phyloP scores from a whole-genome alignment of 768 basidiomycete genomes.

The Panus rudis region DNA sequence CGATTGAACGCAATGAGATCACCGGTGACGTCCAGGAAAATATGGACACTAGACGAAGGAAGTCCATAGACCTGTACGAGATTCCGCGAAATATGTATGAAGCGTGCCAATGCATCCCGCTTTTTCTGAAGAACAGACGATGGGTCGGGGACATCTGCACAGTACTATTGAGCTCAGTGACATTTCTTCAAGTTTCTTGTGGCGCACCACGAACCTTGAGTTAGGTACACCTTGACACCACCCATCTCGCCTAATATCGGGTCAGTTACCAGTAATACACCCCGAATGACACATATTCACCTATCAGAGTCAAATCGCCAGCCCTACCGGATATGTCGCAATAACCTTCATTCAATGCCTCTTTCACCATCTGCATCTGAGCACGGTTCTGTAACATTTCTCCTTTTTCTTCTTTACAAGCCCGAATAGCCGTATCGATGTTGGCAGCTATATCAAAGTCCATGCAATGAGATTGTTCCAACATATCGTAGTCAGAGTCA shows the following conservation, averaged over 20 bases:
- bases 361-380: conserved; percentile 65
- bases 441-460: conserved; percentile 41
- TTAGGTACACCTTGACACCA: conserved; percentile 53
- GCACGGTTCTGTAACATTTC: conserved; percentile 56
- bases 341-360: conserved; percentile 74
- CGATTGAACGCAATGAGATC: conserved; percentile 92
- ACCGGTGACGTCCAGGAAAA: conserved; percentile 81
- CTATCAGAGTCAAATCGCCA: conserved; percentile 55
- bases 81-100: conserved; percentile 61
- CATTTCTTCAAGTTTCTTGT: neutral
- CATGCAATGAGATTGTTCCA: neutral
- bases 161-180: too few species aligned
- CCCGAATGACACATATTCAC: conserved; percentile 27
- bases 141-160: conserved; percentile 50
- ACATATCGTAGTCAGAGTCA: neutral
- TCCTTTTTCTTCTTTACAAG: conserved; percentile 63
- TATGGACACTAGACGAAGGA: conserved; percentile 65
- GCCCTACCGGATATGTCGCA: conserved; percentile 68
- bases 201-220: conserved; percentile 39
- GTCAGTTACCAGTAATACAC: neutral
- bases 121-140: conserved; percentile 44
- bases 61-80: conserved; percentile 70
- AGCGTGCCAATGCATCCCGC: conserved; percentile 56
- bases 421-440: conserved; percentile 64
- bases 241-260: conserved; percentile 49